Conservation (phyloP, 768 basidiomycete genomes). For the Leccinum arenicola region DNA sequence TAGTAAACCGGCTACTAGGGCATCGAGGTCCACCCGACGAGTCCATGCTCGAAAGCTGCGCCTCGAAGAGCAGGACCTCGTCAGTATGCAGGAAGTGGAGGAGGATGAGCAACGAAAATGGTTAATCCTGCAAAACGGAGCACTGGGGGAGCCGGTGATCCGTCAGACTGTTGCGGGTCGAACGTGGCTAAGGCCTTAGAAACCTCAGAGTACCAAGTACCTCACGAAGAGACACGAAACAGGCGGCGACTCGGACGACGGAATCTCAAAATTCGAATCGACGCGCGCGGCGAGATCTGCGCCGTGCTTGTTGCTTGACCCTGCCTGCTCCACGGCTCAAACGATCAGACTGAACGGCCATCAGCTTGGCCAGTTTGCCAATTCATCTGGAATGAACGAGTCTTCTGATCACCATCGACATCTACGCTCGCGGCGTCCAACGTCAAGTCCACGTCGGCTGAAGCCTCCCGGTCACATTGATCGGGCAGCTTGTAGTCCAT, state of each 20-base stretch:
- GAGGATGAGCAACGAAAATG: slow-evolving; percentile 70
- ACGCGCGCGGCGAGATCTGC: slow-evolving; percentile 53
- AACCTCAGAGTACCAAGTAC: slow-evolving; percentile 37
- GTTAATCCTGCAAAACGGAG: slow-evolving; percentile 53
- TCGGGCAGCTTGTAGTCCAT: slow-evolving; percentile 62
- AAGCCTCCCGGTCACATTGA: slow-evolving; percentile 52
- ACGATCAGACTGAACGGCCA: slow-evolving; percentile 7
- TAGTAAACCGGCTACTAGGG: slow-evolving; percentile 51
- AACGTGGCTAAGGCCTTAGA: slow-evolving; percentile 33
- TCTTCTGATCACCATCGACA: slow-evolving; percentile 40
- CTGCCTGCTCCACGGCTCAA: neutral
- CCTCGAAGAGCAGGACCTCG: slow-evolving; percentile 53
- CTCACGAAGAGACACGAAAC: slow-evolving; percentile 45
- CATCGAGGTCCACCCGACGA: slow-evolving; percentile 55
- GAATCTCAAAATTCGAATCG: slow-evolving; percentile 44
- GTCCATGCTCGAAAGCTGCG: slow-evolving; percentile 37
- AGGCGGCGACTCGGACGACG: slow-evolving; percentile 58
- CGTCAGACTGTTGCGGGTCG: slow-evolving; percentile 4
- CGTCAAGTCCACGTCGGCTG: slow-evolving; percentile 53
- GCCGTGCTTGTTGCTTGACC: slow-evolving; percentile 40
- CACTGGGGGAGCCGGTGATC: neutral
- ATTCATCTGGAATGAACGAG: slow-evolving; percentile 36
- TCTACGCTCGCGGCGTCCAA: slow-evolving; percentile 1
- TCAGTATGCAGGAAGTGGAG: slow-evolving; percentile 86
- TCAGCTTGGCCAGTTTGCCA: slow-evolving; percentile 28